phyloP scores from a whole-genome alignment of 106 monocot genomes.

The Dioscorea dumetorum region DNA sequence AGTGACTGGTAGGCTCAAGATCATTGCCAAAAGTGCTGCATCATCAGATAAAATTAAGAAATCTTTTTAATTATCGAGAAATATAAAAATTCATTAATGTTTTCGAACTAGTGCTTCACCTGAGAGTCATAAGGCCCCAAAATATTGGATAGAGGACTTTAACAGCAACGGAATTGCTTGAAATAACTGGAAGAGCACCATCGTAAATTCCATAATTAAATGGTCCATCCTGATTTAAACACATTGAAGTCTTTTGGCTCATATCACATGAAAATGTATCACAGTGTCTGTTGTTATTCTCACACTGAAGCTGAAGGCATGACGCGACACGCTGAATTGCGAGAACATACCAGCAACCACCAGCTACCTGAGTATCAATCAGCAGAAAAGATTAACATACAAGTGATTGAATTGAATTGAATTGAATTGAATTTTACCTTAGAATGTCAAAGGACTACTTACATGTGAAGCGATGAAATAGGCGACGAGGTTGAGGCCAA shows the following conservation, averaged over 20 bases:
- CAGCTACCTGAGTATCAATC: constrained; percentile 52
- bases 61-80: no score
- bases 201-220: constrained; percentile 75
- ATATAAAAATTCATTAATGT: no score
- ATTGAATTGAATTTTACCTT: neutral
- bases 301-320: constrained; percentile 56
- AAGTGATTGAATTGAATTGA: neutral
- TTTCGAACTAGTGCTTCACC: constrained; percentile 17
- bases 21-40: constrained; percentile 88
- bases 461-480: constrained; percentile 97
- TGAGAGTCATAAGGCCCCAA: constrained; percentile 96
- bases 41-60: neutral
- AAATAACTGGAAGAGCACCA: constrained; percentile 74
- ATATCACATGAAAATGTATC: constrained; percentile 8
- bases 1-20: constrained; percentile 85
- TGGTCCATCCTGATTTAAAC: constrained; percentile 50
- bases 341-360: constrained; percentile 94
- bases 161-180: constrained; percentile 69
- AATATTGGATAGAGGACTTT: constrained; percentile 92
- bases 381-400: no score
- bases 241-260: constrained; percentile 25
- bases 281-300: constrained; percentile 45
- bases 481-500: constrained; percentile 80
- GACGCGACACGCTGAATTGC: constrained; percentile 77
- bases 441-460: constrained; percentile 12